Base-by-base conservation (phyloP, 73 alveolate genomes). In the Symbiodinium pilosum region DNA sequence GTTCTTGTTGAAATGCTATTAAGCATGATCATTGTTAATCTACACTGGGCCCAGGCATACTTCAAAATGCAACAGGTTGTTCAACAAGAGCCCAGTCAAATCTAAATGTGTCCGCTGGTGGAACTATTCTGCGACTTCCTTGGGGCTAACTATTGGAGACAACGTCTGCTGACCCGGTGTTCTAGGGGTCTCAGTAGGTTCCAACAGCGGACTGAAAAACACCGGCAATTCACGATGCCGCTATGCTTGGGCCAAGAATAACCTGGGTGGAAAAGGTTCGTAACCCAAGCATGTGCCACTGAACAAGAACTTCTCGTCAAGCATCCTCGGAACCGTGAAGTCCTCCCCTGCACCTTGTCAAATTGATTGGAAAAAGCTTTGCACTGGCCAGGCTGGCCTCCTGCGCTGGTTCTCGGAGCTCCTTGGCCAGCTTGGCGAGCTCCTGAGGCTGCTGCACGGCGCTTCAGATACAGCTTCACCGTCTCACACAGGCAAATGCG, bases 361-460 rank as follows among this genome's bases (percentile, higher is more conserved):
- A n/a, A n/a, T n/a, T n/a, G n/a, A n/a, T n/a, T n/a, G n/a, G n/a
- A n/a, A n/a, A n/a, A n/a, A n/a, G n/a, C n/a, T n/a, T n/a, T n/a
- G n/a, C 16, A 54, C 71, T 7, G 16, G 16, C 30, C 32, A 54
- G 26, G n/a, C 36, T 21, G 77, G 85, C 95, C 95, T 88, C 95
- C 26, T 64, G 59, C 44, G 95, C 36, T 18, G 86, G 77, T 12
- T 64, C 43, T 21, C 86, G 43, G 36, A 88, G 71, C 44, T 88
- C 95, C 32, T 88, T 88, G 34, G 86, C 95, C 43, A 88, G 30
- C 36, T 88, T 88, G 86, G 69, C 71, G 9, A 59, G 69, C 86
- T 88, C 95, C 75, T 88, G 95, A 86, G 69, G 75, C 34, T 71
- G 64, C 32, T 40, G 59, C 59, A 69, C 84, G 84, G 84, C 52